A percentile compares a stretch with the other conserved stretches of the same genome.
These are phyloP conservation scores for Russula foetens DNA, from an alignment of 768 basidiomycete genomes.

Conservation along the genomic window DNA sequence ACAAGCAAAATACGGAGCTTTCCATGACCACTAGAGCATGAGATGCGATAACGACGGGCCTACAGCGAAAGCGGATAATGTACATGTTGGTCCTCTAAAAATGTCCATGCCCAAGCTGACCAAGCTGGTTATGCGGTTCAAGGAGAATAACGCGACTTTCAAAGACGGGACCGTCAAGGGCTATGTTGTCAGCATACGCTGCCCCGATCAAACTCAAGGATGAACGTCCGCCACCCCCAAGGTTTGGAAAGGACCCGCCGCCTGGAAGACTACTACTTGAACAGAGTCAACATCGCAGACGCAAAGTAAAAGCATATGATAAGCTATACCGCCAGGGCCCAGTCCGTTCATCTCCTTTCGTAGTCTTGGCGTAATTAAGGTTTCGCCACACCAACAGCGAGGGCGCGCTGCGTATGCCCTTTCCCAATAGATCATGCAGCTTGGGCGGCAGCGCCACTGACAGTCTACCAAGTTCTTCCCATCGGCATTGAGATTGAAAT, in stretches of 20 bases:
- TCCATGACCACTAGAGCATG: slow-evolving; percentile 19
- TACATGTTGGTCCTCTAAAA: slow-evolving; percentile 88
- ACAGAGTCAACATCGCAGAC: too few relatives aligned
- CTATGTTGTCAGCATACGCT: slow-evolving; percentile 74
- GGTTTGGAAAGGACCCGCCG: slow-evolving; percentile 78
- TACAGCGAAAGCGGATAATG: slow-evolving; percentile 60
- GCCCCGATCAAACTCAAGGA: slow-evolving; percentile 93
- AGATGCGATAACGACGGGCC: slow-evolving; percentile 26
- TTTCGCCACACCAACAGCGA: too few relatives aligned
- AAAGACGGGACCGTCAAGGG: slow-evolving; percentile 78
- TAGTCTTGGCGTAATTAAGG: too few relatives aligned
- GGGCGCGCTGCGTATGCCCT: too few relatives aligned
- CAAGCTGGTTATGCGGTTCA: slow-evolving; percentile 65
- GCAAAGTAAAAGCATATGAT: too few relatives aligned
- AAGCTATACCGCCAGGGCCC: too few relatives aligned
- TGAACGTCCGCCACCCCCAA: slow-evolving; percentile 85
- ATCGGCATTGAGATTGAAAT: too few relatives aligned
- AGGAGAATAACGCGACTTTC: slow-evolving; percentile 55
- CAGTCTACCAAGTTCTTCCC: too few relatives aligned
- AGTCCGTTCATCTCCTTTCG: too few relatives aligned
- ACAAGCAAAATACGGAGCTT: slow-evolving; percentile 11
- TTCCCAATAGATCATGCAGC: too few relatives aligned
- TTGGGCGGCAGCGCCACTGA: too few relatives aligned
- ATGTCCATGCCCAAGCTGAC: slow-evolving; percentile 79
- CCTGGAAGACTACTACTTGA: slow-evolving; percentile 98